Evolutionary conservation across 2,329 filamentous ascomycete genomes (phyloP), one percentile per base, ranked within the genome.

Genomic region (Sarocladium brachiariae): DNA sequence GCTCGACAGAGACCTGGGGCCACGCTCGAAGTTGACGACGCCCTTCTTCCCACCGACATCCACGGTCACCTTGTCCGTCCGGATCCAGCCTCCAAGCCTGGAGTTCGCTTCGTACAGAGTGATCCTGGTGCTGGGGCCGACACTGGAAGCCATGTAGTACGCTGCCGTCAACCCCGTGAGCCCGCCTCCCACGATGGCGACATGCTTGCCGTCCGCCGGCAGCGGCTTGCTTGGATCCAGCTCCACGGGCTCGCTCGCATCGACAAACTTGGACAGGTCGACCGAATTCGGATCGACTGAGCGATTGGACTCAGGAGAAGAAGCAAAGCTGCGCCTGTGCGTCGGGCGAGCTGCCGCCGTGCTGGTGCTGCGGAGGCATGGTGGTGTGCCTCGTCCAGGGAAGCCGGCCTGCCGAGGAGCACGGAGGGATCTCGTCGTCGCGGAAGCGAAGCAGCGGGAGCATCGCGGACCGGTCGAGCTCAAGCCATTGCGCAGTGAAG

Each of bases 71-170:
- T 70, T 70, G 56, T 84, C 77, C 2, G 86, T 89, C 55, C 82
- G 71, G 35, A 97, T 73, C 91, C 91, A 97, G 41, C 93, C 93
- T 38, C 93, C 93, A 1, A 92, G 65, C 18, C 81, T 75, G 19
- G 78, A 64, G 24, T 74, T 77, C 18, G 78, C 77, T 65, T 99
- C 93, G 66, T 89, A 96, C 9, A 99, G 63, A 0, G 87, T 93
- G 60, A 99, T 83, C 49, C 82, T 81, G 30, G 81, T 76, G 51
- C 77, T 73, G 43, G 66, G 53, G 3, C 84, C 81, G n/a, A 87
- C 76, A 59, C 83, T 73, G 57, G 80, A 80, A 11, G 83, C 75
- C 39, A 96, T 74, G 65, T 88, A 90, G 71, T 88, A 89, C 25
- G 89, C 89, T 34, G 83, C 77, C 31, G 85, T 80, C 45, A 96